Base-by-base conservation (phyloP, 208 protist genomes). In the Crithidia bombi region DNA sequence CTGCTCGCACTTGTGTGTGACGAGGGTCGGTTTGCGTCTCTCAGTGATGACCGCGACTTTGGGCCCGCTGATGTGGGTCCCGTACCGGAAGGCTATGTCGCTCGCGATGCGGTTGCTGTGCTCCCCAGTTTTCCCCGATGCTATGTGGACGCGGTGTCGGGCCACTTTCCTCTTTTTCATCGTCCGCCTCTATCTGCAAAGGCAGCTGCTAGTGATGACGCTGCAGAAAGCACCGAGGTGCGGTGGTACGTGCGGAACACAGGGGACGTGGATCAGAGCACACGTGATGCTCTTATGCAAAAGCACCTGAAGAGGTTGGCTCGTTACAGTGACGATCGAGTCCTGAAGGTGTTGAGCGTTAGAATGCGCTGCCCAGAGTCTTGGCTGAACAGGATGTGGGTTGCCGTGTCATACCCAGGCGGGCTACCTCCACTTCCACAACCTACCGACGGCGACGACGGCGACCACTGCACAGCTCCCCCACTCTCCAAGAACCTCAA, bases 71-170 rank as follows among this genome's bases (percentile, higher is more conserved):
- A 55, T n/a, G 35, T 46, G 7, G 61, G 39, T 41, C 26, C 63
- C 5, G 38, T 76, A 23, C 54, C 71, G 33, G 63, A 70, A 12
- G 58, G 36, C 63, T 69, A 33, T 39, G 19, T 65, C 10, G 2
- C 55, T 17, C 62, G 71, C 1, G 55, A 75, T 26, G 73, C 67
- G 12, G 61, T 82, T 43, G 61, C 62, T n/a, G 39, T 87, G 43
- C 39, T 87, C 7, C 21, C 56, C 35, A 65, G 81, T 5, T 30
- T 87, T 9, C 81, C 81, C 17, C 64, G 74, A 10, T 76, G 71
- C 56, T 30, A 44, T 21, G 44, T 76, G 32, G 43, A 70, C 17
- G 71, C 71, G 0, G 47, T 76, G 21, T 69, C 71, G 0, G 71
- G 63, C 19, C 15, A 11, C 19, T 76, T 76, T 35, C 71, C 71